phyloP scores from a whole-genome alignment of 495 filamentous ascomycete species.

The Penicillium taxi region DNA sequence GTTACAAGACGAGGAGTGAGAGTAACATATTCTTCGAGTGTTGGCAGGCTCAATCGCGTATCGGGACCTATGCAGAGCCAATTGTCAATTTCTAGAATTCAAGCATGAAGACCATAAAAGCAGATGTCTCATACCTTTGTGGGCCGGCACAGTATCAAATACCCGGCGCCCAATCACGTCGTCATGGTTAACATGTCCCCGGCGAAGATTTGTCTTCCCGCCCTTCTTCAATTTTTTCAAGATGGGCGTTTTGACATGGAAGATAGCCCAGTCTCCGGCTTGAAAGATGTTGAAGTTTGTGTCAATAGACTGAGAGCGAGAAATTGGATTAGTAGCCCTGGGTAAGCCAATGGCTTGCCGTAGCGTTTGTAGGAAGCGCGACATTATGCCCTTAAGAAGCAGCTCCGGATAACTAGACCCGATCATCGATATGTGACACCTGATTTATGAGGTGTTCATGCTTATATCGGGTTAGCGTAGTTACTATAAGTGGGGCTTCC shows the following conservation, averaged over 20 bases:
- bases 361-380: too few species aligned
- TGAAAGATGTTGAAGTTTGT: constrained; percentile 36
- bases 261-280: constrained; percentile 50
- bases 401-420: too few species aligned
- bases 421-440: too few species aligned
- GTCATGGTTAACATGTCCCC: constrained; percentile 47
- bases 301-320: constrained; percentile 27
- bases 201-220: constrained; percentile 38
- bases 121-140: constrained; percentile 35
- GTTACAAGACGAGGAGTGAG: constrained; percentile 59
- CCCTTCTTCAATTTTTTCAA: constrained; percentile 43
- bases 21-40: constrained; percentile 62
- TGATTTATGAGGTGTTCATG: too few species aligned
- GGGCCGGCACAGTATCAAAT: constrained; percentile 47
- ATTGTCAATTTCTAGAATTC: not conserved
- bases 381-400: too few species aligned
- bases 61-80: constrained; percentile 27
- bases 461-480: too few species aligned
- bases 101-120: not conserved
- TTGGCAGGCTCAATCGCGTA: constrained; percentile 53
- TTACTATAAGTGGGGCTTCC: too few species aligned
- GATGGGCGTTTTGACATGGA: constrained; percentile 42
- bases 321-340: constrained; percentile 4
- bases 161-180: constrained; percentile 56
- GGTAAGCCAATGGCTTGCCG: constrained; percentile 27